These are phyloP conservation scores for Leishmania tropica DNA, from an alignment of 208 protist genomes.

Conservation along the genomic window DNA sequence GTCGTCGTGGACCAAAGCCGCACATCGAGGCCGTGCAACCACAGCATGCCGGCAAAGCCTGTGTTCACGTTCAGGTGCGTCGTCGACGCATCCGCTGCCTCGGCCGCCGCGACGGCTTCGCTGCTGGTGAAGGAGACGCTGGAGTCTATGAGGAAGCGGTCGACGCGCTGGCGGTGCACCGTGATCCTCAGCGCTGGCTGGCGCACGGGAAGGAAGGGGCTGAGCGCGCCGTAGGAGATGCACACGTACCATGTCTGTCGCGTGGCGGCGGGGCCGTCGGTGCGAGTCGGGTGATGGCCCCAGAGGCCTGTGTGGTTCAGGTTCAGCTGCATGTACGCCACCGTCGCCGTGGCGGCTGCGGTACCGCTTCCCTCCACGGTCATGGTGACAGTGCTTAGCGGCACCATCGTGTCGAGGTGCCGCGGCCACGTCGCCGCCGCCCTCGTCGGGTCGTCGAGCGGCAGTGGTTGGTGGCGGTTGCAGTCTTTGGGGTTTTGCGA, in stretches of 20 bases:
- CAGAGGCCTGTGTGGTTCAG: conserved; percentile 78
- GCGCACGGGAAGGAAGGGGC: conserved; percentile 42
- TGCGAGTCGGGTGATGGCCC: conserved; percentile 39
- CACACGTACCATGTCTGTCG: conserved; percentile 62
- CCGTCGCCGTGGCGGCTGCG: not conserved
- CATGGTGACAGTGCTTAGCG: conserved; percentile 49
- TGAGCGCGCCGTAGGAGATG: conserved; percentile 52
- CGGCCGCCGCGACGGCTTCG: conserved; percentile 20
- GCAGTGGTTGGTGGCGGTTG: conserved; percentile 38
- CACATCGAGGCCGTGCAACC: conserved; percentile 59
- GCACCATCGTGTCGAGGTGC: conserved; percentile 61
- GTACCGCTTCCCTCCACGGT: conserved; percentile 6
- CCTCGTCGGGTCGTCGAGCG: conserved; percentile 18
- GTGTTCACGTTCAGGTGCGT: conserved; percentile 57
- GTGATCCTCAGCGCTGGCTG: conserved; percentile 34
- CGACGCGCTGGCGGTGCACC: conserved; percentile 46
- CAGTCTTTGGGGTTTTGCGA: conserved; percentile 36
- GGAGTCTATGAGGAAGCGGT: conserved; percentile 27
- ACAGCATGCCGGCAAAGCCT: conserved; percentile 64
- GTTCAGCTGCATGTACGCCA: conserved; percentile 66
- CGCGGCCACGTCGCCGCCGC: conserved; percentile 16
- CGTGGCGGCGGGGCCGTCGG: conserved; percentile 13
- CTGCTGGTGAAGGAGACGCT: conserved; percentile 28
- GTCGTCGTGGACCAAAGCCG: conserved; percentile 59
- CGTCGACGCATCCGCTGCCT: conserved; percentile 24